Evolutionary conservation across 2,329 filamentous ascomycete species (phyloP), one percentile per base, ranked within the genome.

Genomic region (Pyricularia sp.): DNA sequence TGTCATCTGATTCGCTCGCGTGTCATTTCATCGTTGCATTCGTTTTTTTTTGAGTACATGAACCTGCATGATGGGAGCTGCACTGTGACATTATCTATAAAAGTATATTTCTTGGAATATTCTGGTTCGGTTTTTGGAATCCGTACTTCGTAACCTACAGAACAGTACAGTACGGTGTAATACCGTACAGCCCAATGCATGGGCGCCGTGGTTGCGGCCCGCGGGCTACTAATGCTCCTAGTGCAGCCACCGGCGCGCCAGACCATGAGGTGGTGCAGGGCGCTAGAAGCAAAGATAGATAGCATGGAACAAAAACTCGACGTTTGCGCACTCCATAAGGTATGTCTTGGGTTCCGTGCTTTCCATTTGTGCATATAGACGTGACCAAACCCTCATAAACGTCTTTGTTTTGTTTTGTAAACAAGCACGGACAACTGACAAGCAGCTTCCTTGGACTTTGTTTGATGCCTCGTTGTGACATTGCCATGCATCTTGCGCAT

Each of bases 41-140:
- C 53, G 53, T 10, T 13, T 57, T 57, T 55, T 28, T 28, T 57
- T 16, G 22, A 57, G 53, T 28, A 24, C 53, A 61, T 31, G 28
- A 31, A 61, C 30, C 22, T 62, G 61, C 61, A 62, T 26, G 61
- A 33, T 62, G 35, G 31, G 31, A 62, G 61, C 31, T 62, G 61
- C 35, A 62, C 31, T 62, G 31, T n/a, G 33, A 62, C 61, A 62
- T 62, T 62, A 62, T 30, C 60, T 49, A 49, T 16, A 49, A 49
- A 49, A 49, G 40, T 49, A 49, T 49, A 6, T 49, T 44, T 49
- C 40, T 49, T 49, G 40, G 16, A n/a, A n/a, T 49, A 35, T 35
- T 35, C 49, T 24, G 53, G 53, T 13, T 28, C 10, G 53, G 53
- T 24, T 28, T 35, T 35, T 35, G 33, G 5, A 35, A 16, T 35